Evolutionary conservation across 1,284 basidiomycete species (phyloP), one percentile per base, ranked within the genome.

Genomic region (Schizophyllum amplum): DNA sequence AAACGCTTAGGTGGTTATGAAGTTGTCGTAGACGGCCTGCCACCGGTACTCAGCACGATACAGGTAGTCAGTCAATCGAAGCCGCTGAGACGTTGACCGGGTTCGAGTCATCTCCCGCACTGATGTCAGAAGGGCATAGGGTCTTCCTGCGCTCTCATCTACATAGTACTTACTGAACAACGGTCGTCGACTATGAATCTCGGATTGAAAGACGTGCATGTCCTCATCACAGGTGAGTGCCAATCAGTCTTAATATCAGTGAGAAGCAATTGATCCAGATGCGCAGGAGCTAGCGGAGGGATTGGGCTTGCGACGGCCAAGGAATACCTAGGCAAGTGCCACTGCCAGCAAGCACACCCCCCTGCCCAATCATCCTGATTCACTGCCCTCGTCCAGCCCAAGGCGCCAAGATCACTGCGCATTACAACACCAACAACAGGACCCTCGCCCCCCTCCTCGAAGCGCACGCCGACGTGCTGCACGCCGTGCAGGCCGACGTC

Each of bases 371-470:
- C n/a, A 9, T 13, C 33, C 2, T 42, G 33, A 42, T 17, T 17
- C 17, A 17, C 11, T 17, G 33, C 33, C 33, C 33, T 42, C 33
- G n/a, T 17, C 23, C 65, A 88, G 85, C 81, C 46, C 81, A 85
- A 62, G 86, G 85, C 3, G 84, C 87, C 4, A 78, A 77, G 59
- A 86, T 91, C 6, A 83, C 85, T 0, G 87, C 86, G 0, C 86
- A 90, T 65, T 91, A 85, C 69, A 84, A 88, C 68, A 77, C 79
- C 11, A 83, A 77, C 49, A 63, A 71, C 17, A 65, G 68, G 0
- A 68, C 81, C 0, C 70, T 88, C 11, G 67, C 75, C 5, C 68
- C 73, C 1, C 70, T 87, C 17, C 55, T 70, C 15, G 64, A 65
- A 9, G 66, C 72, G 53, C 77, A 73, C 57, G 71, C 70, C 15